A percentile compares a stretch with the other conserved stretches of the same genome.
Conservation (phyloP, 2,329 filamentous ascomycete species). For the Lomentospora prolificans region DNA sequence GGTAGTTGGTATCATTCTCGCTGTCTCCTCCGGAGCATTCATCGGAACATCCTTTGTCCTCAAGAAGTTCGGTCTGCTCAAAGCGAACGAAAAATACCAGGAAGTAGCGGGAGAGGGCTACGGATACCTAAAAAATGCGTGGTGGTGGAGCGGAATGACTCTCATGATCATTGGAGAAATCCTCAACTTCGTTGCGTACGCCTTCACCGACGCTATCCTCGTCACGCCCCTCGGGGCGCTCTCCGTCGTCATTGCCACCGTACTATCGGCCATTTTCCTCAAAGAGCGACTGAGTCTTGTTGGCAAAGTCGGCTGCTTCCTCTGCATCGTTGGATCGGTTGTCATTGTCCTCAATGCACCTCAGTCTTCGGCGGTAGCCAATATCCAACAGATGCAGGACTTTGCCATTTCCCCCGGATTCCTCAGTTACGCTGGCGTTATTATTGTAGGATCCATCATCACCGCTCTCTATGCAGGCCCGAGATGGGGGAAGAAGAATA, state of each 20-base stretch:
- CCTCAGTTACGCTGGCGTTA: conserved; percentile 70
- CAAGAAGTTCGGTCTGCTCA: conserved; percentile 86
- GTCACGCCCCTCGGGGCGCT: conserved; percentile 88
- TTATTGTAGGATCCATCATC: conserved; percentile 63
- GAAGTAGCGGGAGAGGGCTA: conserved; percentile 94
- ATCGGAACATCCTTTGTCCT: conserved; percentile 93
- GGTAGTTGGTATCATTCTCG: conserved; percentile 74
- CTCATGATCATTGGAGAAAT: conserved; percentile 96
- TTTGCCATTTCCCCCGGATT: conserved; percentile 84
- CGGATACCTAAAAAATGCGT: conserved; percentile 88
- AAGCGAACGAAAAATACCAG: conserved; percentile 91
- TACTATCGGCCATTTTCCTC: conserved; percentile 87
- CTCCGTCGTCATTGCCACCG: conserved; percentile 83
- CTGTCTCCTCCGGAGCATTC: conserved; percentile 79
- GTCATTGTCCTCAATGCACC: conserved; percentile 94
- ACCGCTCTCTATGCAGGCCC: conserved; percentile 75
- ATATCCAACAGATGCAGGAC: conserved; percentile 85
- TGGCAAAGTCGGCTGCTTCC: conserved; percentile 90
- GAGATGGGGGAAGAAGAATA: conserved; percentile 87
- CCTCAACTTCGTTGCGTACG: conserved; percentile 95
- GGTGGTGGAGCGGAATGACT: conserved; percentile 93
- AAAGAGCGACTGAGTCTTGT: conserved; percentile 94
- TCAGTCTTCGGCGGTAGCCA: conserved; percentile 68
- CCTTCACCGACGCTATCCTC: conserved; percentile 91
- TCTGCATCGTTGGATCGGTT: conserved; percentile 86